Evolutionary conservation across 2,329 filamentous ascomycete genomes (phyloP), one percentile per base, ranked within the genome.

Genomic region (Diaporthe sp.): DNA sequence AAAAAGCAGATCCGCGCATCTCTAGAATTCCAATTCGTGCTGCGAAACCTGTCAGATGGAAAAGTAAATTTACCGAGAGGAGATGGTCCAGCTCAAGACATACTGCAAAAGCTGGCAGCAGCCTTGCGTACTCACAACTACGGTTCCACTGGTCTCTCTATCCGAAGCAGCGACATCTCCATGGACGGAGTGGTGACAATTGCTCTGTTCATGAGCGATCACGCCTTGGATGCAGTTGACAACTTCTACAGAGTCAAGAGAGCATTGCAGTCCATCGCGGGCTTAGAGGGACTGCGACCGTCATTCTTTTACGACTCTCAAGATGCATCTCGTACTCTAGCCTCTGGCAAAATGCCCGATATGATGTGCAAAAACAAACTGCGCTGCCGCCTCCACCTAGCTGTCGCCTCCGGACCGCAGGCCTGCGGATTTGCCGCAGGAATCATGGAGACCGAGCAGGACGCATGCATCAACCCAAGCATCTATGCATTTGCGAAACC

Each of bases 21-120:
- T 4, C 13, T 67, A 4, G 45, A 67, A 19, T 67, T 67, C 28
- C 61, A 67, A 22, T 67, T 67, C 30, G 61, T 67, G 7, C 45
- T 67, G 13, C 22, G 61, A 25, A 28, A 38, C 8, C 22, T 52
- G 2, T 25, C 30, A 8, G 30, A 52, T 30, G 42, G 28, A 25
- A 19, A 25, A 19, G 2, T 52, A 38, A 13, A n/a, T 15, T 19
- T 33, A 4, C 1, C 40, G 2, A 47, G 2, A 8, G 17, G 45
- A 12, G 22, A 38, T 7, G 45, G 28, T 13, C 45, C 42, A 28
- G 28, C 45, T 19, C 30, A 38, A 12, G 4, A 8, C 8, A 47
- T 38, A 52, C 0, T 66, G 28, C 60, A 52, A 12, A 19, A 38
- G 30, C 45, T 67, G 45, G 45, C 30, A 38, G 7, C 4, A 47